These are phyloP conservation scores for Pseudogymnoascus sp. DNA, from an alignment of 2,329 filamentous ascomycete species.

Conservation along the genomic window DNA sequence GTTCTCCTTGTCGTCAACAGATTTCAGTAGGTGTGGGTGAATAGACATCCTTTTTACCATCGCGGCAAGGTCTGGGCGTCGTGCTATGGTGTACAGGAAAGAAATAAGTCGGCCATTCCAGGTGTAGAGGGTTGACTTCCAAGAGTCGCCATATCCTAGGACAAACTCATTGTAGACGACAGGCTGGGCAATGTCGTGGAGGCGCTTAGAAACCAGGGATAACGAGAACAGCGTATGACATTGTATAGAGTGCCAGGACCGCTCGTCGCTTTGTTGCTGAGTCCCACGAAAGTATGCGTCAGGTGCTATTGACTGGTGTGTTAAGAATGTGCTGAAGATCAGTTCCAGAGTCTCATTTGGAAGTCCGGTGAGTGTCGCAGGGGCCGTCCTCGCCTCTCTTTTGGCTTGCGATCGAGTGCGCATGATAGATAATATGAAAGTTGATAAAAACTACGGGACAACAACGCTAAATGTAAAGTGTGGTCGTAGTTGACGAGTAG, in stretches of 20 bases:
- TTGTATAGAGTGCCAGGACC: not conserved
- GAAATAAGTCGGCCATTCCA: not conserved
- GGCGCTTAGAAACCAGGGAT: not conserved
- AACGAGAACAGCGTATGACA: not conserved
- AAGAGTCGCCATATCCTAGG: not conserved
- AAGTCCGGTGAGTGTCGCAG: not conserved
- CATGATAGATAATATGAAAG: not conserved
- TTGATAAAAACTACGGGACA: not conserved
- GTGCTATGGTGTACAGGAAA: not conserved
- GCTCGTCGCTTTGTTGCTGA: not conserved
- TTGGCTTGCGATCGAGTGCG: not conserved
- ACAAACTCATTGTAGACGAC: not conserved
- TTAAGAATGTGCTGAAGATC: not conserved
- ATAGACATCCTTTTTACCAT: not conserved
- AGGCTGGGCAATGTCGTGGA: not conserved
- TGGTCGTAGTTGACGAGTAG: no score
- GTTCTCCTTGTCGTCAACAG: not conserved
- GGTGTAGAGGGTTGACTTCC: not conserved
- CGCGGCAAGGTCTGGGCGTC: not conserved
- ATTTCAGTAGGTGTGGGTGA: not conserved
- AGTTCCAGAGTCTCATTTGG: not conserved
- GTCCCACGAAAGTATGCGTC: not conserved
- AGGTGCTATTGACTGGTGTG: not conserved
- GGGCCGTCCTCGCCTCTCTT: not conserved
- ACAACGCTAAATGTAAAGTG: no score